These are phyloP conservation scores for Scedosporium minutisporum DNA, from an alignment of 2,329 filamentous ascomycete genomes.

Conservation along the genomic window DNA sequence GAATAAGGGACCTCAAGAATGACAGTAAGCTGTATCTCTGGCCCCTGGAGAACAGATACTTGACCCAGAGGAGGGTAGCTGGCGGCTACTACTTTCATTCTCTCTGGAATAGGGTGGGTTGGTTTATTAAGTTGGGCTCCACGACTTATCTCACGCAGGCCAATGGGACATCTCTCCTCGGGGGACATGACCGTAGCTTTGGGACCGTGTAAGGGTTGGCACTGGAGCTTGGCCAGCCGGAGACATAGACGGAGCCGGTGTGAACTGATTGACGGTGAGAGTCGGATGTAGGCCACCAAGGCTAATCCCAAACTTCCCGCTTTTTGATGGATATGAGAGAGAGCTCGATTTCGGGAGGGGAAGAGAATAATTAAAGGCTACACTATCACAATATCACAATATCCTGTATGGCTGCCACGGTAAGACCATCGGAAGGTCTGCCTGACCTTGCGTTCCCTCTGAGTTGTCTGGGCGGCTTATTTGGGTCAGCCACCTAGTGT, in stretches of 20 bases:
- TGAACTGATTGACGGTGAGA: too few species aligned
- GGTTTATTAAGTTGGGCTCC: background rate
- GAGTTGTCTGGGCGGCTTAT: too few species aligned
- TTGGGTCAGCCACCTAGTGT: too few species aligned
- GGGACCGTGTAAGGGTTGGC: background rate
- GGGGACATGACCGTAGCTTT: background rate
- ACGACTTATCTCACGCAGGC: background rate
- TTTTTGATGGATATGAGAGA: too few species aligned
- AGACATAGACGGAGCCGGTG: too few species aligned
- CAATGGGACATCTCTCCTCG: background rate
- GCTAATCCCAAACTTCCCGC: too few species aligned
- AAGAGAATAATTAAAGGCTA: background rate
- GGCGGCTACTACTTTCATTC: constrained; percentile 3
- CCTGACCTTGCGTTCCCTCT: background rate
- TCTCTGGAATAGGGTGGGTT: background rate
- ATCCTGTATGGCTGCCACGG: background rate
- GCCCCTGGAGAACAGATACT: constrained; percentile 48
- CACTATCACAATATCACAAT: background rate
- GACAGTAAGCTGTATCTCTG: constrained; percentile 51
- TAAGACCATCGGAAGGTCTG: background rate
- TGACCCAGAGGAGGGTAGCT: constrained; percentile 67
- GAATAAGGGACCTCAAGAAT: constrained; percentile 55
- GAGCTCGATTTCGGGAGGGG: background rate
- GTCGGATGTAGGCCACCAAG: too few species aligned
- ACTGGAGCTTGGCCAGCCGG: too few species aligned